These are phyloP conservation scores for Diplodia scrobiculata DNA, from an alignment of 2,329 filamentous ascomycete species.

Conservation along the genomic window DNA sequence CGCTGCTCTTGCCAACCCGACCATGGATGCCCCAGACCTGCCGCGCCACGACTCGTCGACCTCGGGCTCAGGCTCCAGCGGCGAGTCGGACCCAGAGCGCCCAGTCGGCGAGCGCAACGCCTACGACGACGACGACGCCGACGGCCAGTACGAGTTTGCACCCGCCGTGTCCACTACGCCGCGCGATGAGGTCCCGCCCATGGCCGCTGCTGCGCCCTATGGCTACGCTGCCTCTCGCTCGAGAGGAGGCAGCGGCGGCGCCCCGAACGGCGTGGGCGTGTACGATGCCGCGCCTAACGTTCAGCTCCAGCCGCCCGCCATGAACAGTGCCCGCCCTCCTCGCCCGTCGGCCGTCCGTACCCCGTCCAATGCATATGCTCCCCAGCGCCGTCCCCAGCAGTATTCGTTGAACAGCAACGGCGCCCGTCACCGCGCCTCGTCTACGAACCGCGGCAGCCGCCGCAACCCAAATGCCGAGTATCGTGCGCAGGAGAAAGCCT, in stretches of 20 bases:
- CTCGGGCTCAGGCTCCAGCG: constrained; percentile 49
- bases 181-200: constrained; percentile 42
- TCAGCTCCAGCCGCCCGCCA: constrained; percentile 35
- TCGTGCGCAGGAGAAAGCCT: constrained; percentile 87
- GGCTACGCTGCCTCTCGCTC: constrained; percentile 37
- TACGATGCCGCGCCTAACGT: constrained; percentile 37
- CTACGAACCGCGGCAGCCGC: constrained; percentile 53
- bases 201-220: constrained; percentile 36
- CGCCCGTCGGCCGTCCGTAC: constrained; percentile 51
- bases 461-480: constrained; percentile 72
- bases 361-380: constrained; percentile 55
- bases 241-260: constrained; percentile 33
- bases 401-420: constrained; percentile 50
- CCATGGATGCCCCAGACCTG: constrained; percentile 38
- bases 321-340: constrained; percentile 33
- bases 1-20: constrained; percentile 35
- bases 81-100: constrained; percentile 50
- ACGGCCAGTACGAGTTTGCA: constrained; percentile 45
- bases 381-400: constrained; percentile 52
- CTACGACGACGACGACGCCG: constrained; percentile 40
- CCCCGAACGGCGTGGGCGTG: constrained; percentile 34
- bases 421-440: constrained; percentile 58
- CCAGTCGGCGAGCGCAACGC: constrained; percentile 54
- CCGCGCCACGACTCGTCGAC: constrained; percentile 51
- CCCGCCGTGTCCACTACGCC: constrained; percentile 41